Percentiles rank a stretch among this genome's conserved stretches.
phyloP scores from a whole-genome alignment of 1,284 basidiomycete species.

The Tylopilus orsonianus region DNA sequence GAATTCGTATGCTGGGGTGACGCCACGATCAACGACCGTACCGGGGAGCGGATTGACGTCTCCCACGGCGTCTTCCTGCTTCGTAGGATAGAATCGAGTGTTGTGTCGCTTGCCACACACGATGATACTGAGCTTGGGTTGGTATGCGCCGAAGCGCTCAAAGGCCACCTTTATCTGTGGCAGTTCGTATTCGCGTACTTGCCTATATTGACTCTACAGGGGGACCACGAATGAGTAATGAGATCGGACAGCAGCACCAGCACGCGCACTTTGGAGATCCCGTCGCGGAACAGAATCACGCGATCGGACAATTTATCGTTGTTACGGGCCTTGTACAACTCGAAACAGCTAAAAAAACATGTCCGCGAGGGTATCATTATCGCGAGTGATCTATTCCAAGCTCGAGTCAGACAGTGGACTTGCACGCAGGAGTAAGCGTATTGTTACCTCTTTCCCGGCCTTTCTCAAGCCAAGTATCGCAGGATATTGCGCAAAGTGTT shows the following conservation, averaged over 20 bases:
- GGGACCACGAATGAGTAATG: neutral
- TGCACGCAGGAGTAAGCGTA: neutral
- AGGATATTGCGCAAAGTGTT: slow-evolving; percentile 68
- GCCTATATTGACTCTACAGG: slow-evolving; percentile 63
- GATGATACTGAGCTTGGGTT: slow-evolving; percentile 65
- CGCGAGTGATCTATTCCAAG: slow-evolving; percentile 57
- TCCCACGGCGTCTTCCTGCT: slow-evolving; percentile 48
- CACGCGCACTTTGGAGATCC: slow-evolving; percentile 65
- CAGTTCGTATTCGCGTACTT: slow-evolving; percentile 57
- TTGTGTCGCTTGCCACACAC: slow-evolving; percentile 82
- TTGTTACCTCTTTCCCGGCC: slow-evolving; percentile 61
- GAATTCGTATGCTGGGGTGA: slow-evolving; percentile 71
- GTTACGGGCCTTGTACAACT: slow-evolving; percentile 53
- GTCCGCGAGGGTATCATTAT: slow-evolving; percentile 41
- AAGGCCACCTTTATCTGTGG: slow-evolving; percentile 58
- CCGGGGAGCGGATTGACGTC: slow-evolving; percentile 73
- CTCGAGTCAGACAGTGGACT: neutral
- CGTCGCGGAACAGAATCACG: slow-evolving; percentile 72
- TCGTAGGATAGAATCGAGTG: slow-evolving; percentile 64
- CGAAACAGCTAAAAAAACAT: slow-evolving; percentile 74
- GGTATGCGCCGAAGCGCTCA: slow-evolving; percentile 52
- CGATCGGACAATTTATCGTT: slow-evolving; percentile 53
- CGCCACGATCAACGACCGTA: slow-evolving; percentile 70
- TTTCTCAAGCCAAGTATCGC: slow-evolving; percentile 63
- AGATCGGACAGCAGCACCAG: neutral